These are phyloP conservation scores for Samsoniella hepiali DNA, from an alignment of 2,329 filamentous ascomycete genomes.

Conservation along the genomic window DNA sequence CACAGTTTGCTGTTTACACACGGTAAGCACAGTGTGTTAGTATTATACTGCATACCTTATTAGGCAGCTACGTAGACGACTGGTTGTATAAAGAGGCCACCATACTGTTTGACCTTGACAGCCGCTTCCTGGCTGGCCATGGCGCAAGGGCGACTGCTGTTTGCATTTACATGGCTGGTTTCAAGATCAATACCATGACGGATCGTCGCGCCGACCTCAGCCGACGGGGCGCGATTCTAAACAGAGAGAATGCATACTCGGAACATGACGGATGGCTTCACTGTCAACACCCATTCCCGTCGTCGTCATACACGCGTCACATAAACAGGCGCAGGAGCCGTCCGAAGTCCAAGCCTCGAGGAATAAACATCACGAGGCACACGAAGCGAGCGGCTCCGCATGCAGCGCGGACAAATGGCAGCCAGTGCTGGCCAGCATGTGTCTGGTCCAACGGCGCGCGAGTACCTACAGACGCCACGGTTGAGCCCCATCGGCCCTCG, in stretches of 20 bases:
- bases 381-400: neutral
- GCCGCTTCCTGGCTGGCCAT: neutral
- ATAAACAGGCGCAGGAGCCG: neutral
- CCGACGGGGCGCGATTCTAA: too few relatives aligned
- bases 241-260: neutral
- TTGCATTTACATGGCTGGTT: neutral
- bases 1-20: neutral
- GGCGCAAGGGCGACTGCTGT: neutral
- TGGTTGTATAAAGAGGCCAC: too few relatives aligned
- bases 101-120: too few relatives aligned
- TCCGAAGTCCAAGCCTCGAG: constrained; percentile 1
- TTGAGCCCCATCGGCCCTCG: constrained; percentile 20
- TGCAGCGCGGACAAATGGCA: constrained; percentile 4
- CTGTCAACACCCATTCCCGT: neutral
- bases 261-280: neutral
- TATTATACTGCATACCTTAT: too few relatives aligned
- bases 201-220: neutral
- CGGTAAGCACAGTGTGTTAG: neutral
- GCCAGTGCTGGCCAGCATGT: constrained; percentile 3
- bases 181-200: neutral
- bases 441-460: neutral
- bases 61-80: too few relatives aligned
- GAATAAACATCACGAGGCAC: constrained; percentile 16
- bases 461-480: neutral
- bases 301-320: constrained; percentile 7